phyloP scores from a whole-genome alignment of 768 basidiomycete genomes.

The Pleurotus tuber-regium region DNA sequence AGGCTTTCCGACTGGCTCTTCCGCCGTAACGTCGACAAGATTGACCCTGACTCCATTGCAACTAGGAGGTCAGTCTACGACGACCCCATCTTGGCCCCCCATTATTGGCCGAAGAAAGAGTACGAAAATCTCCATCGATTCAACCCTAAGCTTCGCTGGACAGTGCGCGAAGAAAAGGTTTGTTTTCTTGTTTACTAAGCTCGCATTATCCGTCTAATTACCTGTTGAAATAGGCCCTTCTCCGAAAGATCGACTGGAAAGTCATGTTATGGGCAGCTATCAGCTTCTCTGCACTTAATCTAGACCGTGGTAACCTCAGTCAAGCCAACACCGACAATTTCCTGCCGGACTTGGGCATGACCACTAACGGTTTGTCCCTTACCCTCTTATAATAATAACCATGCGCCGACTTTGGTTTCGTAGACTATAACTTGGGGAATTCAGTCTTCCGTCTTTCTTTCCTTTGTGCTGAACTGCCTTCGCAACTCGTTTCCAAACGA shows the following conservation, averaged over 20 bases:
- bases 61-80: constrained; percentile 55
- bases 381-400: too few species aligned
- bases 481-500: constrained; percentile 59
- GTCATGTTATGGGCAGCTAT: constrained; percentile 57
- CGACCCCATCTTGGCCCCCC: constrained; percentile 40
- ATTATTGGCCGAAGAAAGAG: constrained; percentile 47
- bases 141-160: constrained; percentile 58
- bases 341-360: constrained; percentile 46
- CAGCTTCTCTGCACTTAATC: constrained; percentile 54
- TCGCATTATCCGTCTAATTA: not conserved
- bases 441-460: constrained; percentile 51
- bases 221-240: constrained; percentile 39
- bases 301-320: constrained; percentile 51
- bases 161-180: constrained; percentile 51
- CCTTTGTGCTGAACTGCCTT: constrained; percentile 56
- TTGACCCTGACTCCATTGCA: constrained; percentile 37
- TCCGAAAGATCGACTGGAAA: constrained; percentile 60
- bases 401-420: too few species aligned
- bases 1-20: constrained; percentile 33
- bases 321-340: constrained; percentile 61
- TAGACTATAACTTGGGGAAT: constrained; percentile 58
- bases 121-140: constrained; percentile 60
- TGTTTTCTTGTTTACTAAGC: constrained; percentile 4
- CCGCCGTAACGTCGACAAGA: constrained; percentile 19
- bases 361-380: constrained; percentile 14